phyloP scores from a whole-genome alignment of 2,329 filamentous ascomycete genomes.

The Hypoxylon sp. region DNA sequence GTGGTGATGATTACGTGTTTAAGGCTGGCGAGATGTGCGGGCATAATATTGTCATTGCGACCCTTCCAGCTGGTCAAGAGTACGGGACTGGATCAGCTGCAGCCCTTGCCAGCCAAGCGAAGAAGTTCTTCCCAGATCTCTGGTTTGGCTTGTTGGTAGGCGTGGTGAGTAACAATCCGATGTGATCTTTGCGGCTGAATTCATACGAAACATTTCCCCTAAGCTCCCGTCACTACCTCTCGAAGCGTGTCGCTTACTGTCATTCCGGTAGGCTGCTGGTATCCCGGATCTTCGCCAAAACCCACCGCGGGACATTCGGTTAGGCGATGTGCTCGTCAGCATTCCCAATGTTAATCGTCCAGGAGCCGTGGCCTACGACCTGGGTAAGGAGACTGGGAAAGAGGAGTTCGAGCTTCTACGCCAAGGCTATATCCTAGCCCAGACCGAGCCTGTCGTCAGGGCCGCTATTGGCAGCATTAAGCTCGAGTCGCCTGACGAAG shows the following conservation, averaged over 20 bases:
- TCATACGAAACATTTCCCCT: neutral
- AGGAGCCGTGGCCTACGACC: conserved; percentile 51
- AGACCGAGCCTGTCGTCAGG: conserved; percentile 51
- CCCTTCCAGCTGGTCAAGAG: conserved; percentile 52
- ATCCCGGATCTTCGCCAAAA: conserved; percentile 47
- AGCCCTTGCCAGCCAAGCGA: conserved; percentile 53
- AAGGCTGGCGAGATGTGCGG: conserved; percentile 53
- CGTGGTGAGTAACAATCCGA: conserved; percentile 41
- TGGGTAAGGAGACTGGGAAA: conserved; percentile 51
- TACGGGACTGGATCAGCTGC: conserved; percentile 54
- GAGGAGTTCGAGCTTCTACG: conserved; percentile 48
- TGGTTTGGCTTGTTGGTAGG: conserved; percentile 56
- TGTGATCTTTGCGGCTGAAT: neutral
- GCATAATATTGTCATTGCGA: conserved; percentile 54
- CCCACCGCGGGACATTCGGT: conserved; percentile 53
- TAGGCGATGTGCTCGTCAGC: conserved; percentile 55
- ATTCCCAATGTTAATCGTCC: conserved; percentile 44
- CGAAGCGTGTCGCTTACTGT: neutral
- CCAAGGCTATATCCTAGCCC: conserved; percentile 44
- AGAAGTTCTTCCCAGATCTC: conserved; percentile 53
- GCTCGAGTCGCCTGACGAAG: conserved; percentile 43
- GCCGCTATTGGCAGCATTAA: conserved; percentile 54
- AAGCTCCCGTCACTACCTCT: neutral
- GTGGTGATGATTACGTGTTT: conserved; percentile 55
- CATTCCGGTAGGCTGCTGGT: conserved; percentile 44